phyloP scores from a whole-genome alignment of 352 stramenopile species.

The Elongisporangium undulatum region DNA sequence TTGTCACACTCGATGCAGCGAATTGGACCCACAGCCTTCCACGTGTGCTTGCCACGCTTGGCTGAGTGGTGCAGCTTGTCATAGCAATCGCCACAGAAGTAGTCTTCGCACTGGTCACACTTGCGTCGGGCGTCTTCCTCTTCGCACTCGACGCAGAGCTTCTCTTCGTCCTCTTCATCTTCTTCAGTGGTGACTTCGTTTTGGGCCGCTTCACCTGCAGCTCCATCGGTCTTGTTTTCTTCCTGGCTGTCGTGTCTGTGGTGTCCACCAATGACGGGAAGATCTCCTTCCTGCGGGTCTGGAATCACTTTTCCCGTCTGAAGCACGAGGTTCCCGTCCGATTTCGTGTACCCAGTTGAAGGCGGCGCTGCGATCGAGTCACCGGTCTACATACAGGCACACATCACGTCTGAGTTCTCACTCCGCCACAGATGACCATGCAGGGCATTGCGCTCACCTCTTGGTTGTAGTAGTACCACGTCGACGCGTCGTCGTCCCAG shows the following conservation, averaged over 20 bases:
- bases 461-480: slow-evolving; percentile 82
- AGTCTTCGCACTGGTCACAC: slow-evolving; percentile 73
- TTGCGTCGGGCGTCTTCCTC: slow-evolving; percentile 60
- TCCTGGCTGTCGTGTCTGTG: slow-evolving; percentile 7
- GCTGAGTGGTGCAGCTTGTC: slow-evolving; percentile 65
- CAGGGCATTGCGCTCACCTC: slow-evolving; percentile 16
- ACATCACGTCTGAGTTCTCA: slow-evolving; percentile 1
- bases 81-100: slow-evolving; percentile 75
- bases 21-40: slow-evolving; percentile 63
- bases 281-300: slow-evolving; percentile 36
- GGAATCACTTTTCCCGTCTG: slow-evolving; percentile 63
- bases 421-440: background rate
- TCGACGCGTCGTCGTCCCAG: slow-evolving; percentile 65
- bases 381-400: slow-evolving; percentile 33
- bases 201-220: slow-evolving; percentile 3
- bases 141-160: slow-evolving; percentile 75
- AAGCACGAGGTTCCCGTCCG: slow-evolving; percentile 59
- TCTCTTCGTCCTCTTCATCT: slow-evolving; percentile 52
- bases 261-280: slow-evolving; percentile 6
- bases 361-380: slow-evolving; percentile 69
- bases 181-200: slow-evolving; percentile 6
- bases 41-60: slow-evolving; percentile 75
- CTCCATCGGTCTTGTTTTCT: slow-evolving; percentile 10
- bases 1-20: slow-evolving; percentile 86
- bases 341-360: slow-evolving; percentile 64